These are phyloP conservation scores for Phytophthora macrochlamydospora DNA, from an alignment of 352 stramenopile species.

Conservation along the genomic window DNA sequence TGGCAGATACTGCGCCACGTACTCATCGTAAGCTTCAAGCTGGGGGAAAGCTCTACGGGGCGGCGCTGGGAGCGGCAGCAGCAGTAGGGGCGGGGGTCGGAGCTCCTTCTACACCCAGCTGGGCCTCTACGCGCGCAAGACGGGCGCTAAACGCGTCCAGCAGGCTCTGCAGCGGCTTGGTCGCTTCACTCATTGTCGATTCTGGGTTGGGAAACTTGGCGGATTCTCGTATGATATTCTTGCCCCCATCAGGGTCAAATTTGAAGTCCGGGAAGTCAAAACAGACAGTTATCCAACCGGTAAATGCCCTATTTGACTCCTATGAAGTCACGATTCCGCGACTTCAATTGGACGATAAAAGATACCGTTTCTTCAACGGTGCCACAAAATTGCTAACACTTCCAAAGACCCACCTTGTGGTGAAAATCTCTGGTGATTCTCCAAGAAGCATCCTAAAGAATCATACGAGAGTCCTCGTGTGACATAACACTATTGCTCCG, in stretches of 20 bases:
- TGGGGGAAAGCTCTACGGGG: slow-evolving; percentile 53
- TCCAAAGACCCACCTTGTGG: no score
- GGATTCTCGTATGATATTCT: slow-evolving; percentile 28
- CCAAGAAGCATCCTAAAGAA: no score
- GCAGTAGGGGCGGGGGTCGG: slow-evolving; percentile 11
- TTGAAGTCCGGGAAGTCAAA: background rate
- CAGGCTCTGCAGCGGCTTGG: slow-evolving; percentile 85
- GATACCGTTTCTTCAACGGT: no score
- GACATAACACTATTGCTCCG: no score
- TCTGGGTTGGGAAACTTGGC: slow-evolving; percentile 4
- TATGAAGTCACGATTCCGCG: background rate
- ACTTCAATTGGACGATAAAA: no score
- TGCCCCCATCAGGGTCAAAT: slow-evolving; percentile 5
- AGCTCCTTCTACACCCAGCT: slow-evolving; percentile 61
- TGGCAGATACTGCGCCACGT: slow-evolving; percentile 77
- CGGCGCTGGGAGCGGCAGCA: slow-evolving; percentile 13
- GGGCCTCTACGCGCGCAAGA: slow-evolving; percentile 78
- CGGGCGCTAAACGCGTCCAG: slow-evolving; percentile 83
- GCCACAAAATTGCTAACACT: no score
- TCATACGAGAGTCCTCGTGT: no score
- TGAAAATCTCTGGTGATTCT: no score
- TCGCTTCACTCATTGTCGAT: slow-evolving; percentile 51
- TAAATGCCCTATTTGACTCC: background rate
- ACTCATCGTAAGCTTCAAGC: slow-evolving; percentile 93
- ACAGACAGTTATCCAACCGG: background rate